Evolutionary conservation across 768 basidiomycete species (phyloP).

Genomic region (Pisolithus marmoratus): DNA sequence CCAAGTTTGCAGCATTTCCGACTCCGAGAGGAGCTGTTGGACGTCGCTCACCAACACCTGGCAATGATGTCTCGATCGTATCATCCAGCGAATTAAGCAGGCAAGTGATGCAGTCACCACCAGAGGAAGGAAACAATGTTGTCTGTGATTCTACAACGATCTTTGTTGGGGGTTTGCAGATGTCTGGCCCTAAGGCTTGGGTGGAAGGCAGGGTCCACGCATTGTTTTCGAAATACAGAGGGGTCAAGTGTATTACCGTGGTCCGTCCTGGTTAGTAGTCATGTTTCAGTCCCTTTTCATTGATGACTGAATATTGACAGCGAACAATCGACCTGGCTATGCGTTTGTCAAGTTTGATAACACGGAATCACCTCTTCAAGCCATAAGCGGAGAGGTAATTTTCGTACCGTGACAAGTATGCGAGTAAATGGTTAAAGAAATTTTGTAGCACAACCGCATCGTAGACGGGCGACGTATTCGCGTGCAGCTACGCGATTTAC

Average conservation of each 20-base stretch:
- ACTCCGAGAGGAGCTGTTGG: conserved; percentile 45
- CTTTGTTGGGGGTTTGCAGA: conserved; percentile 73
- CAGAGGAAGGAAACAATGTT: conserved; percentile 32
- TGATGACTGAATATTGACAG: conserved; percentile 29
- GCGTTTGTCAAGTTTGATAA: conserved; percentile 73
- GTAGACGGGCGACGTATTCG: conserved; percentile 68
- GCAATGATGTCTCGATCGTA: conserved; percentile 28
- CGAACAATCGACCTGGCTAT: conserved; percentile 61
- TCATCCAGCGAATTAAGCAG: conserved; percentile 19
- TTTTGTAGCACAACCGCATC: conserved; percentile 59
- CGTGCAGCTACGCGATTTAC: conserved; percentile 68
- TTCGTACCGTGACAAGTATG: not conserved
- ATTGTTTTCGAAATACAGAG: conserved; percentile 61
- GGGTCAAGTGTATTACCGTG: conserved; percentile 59
- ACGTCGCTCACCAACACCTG: conserved; percentile 44
- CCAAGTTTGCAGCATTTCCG: conserved; percentile 42
- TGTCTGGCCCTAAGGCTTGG: conserved; percentile 60
- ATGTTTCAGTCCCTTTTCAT: not conserved
- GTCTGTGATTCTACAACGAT: conserved; percentile 59
- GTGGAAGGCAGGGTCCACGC: conserved; percentile 54
- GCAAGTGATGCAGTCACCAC: conserved; percentile 15
- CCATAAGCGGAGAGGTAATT: conserved; percentile 57
- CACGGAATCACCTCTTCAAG: conserved; percentile 57
- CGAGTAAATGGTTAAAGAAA: not conserved
- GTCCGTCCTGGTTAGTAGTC: conserved; percentile 53